Evolutionary conservation across 768 basidiomycete genomes (phyloP).

Genomic region (Collybia nuda): DNA sequence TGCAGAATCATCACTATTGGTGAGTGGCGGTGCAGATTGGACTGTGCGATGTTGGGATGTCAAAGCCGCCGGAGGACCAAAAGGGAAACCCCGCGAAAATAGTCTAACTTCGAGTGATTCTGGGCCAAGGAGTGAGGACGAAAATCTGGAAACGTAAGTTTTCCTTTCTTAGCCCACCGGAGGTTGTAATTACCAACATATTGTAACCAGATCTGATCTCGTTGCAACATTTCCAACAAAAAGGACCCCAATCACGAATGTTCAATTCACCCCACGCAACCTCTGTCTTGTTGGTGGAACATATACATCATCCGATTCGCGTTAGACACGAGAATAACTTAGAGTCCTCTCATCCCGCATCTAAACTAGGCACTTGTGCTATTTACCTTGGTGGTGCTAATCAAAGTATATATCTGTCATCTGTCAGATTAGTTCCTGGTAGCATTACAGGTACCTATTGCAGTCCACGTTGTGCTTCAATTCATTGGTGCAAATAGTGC

Average conservation of each 20-base stretch:
- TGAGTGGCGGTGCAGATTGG: slow-evolving; percentile 92
- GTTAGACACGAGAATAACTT: slow-evolving; percentile 24
- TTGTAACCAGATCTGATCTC: slow-evolving; percentile 66
- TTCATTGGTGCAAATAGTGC: no score
- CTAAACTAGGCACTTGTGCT: no score
- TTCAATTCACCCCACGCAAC: slow-evolving; percentile 94
- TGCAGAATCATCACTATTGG: slow-evolving; percentile 85
- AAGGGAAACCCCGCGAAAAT: slow-evolving; percentile 57
- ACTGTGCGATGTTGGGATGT: slow-evolving; percentile 99
- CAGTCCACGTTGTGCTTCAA: no score
- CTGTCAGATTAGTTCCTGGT: no score
- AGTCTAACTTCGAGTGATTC: slow-evolving; percentile 25
- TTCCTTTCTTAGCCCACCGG: not conserved
- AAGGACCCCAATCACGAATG: slow-evolving; percentile 88
- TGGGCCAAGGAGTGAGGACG: slow-evolving; percentile 35
- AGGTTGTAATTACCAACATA: slow-evolving; percentile 8
- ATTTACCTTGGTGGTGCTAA: no score
- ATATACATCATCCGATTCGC: slow-evolving; percentile 59
- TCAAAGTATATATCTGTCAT: no score
- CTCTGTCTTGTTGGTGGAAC: slow-evolving; percentile 86
- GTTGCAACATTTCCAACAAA: slow-evolving; percentile 93
- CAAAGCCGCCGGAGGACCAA: slow-evolving; percentile 68
- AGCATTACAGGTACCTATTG: no score
- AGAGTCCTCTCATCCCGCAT: no score
- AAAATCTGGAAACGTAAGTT: slow-evolving; percentile 71